Evolutionary conservation across 192 early-diverging fungal species (phyloP), one percentile per base, ranked within the genome.

Genomic region (Lunasporangiospora selenospora): DNA sequence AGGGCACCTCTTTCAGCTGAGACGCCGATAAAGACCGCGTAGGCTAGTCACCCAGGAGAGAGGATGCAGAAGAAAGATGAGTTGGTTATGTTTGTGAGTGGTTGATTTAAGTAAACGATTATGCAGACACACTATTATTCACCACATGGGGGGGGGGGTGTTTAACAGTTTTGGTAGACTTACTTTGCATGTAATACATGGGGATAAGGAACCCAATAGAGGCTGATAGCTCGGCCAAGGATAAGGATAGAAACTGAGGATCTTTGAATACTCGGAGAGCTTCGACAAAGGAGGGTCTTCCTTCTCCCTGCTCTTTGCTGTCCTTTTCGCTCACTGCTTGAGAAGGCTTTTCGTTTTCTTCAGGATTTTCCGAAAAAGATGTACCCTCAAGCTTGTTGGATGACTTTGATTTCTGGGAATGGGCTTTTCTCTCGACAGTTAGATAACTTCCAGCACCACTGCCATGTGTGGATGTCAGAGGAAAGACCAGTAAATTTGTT

Each of bases 11-110:
- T 75, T 40, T 80, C 78, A 39, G 71, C 67, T 4, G 85, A 70
- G 19, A 90, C 53, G 10, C 87, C 88, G 36, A 85, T 80, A 37
- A 80, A 80, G 33, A 83, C 78, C 5, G 87, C 80, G 44, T 81
- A 88, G 3, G 81, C 80, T 56, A 81, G n/a, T n/a, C n/a, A n/a
- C n/a, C n/a, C n/a, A n/a, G n/a, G n/a, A n/a, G n/a, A n/a, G n/a
- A n/a, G n/a, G n/a, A n/a, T n/a, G n/a, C n/a, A n/a, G n/a, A n/a
- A n/a, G n/a, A n/a, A n/a, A n/a, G n/a, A n/a, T n/a, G n/a, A n/a
- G n/a, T n/a, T n/a, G n/a, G n/a, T n/a, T n/a, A n/a, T n/a, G n/a
- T n/a, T n/a, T n/a, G n/a, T n/a, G n/a, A n/a, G n/a, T n/a, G n/a
- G n/a, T n/a, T n/a, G n/a, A n/a, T n/a, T n/a, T n/a, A n/a, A n/a